Evolutionary conservation across 148 eudicot species (phyloP), one percentile per base, ranked within the genome.

Genomic region (Rhododendron mucronatum): DNA sequence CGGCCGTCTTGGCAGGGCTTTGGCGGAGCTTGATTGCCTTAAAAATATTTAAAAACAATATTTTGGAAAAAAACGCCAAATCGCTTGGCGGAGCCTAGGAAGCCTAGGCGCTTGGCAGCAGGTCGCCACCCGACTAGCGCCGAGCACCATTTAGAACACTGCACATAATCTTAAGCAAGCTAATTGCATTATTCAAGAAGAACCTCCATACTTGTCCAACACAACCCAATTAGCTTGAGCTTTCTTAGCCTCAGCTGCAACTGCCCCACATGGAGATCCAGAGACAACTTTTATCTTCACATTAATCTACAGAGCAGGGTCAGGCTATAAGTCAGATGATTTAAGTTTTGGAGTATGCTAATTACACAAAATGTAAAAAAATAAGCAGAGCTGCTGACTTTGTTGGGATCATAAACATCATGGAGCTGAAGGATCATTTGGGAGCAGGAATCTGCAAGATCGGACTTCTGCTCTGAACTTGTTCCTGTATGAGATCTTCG

Each of bases 341-440:
- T 83, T 45, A 35, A 50, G 15, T 26, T 28, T 23, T n/a, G 67
- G 51, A 7, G n/a, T 41, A 8, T 9, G 26, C 44, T 44, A 30
- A 12, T 28, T 9, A 26, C 16, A 55, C 57, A 20, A 33, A 57
- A 51, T 20, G 30, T n/a, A 21, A 33, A 85, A 85, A 78, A 13
- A 39, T 26, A 84, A 44, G 47, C 15, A 10, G 67, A 85, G 21
- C 28, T 26, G 86, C 88, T 67, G 73, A 95, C 99, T 94, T 95
- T 95, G 82, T 94, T 94, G 48, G 98, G 96, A 92, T 97, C 96
- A 90, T 94, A 97, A 83, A 95, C 96, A 88, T 95, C 98, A 73
- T 97, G 96, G 84, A 97, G 91, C 90, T 94, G 99, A 89, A 97
- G 98, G 84, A 97, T 95, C 98, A 97, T 95, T 86, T 97, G 99